These are phyloP conservation scores for Leccinum subtestaceum DNA, from an alignment of 768 basidiomycete species.

Conservation along the genomic window DNA sequence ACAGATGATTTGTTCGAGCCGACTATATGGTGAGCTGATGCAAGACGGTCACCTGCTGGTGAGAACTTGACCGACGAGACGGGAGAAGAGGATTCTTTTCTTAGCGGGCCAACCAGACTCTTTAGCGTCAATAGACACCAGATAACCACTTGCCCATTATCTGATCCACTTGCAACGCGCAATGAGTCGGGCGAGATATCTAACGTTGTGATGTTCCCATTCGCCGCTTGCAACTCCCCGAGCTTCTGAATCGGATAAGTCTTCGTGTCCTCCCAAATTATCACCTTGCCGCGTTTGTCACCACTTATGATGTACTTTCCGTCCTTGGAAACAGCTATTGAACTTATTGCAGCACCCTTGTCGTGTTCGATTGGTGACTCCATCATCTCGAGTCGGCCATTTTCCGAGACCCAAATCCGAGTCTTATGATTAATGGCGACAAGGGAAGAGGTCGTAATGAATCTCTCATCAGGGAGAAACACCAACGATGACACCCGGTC, in stretches of 20 bases:
- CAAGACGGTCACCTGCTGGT: conserved; percentile 10
- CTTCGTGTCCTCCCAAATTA: conserved; percentile 5
- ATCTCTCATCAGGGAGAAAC: conserved; percentile 1
- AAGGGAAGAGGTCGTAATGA: not conserved
- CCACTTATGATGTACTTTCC: conserved; percentile 13
- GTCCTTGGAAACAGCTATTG: conserved; percentile 5
- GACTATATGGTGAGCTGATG: not conserved
- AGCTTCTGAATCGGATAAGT: not conserved
- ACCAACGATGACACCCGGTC: not conserved
- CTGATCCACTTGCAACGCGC: conserved; percentile 3
- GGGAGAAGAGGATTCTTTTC: not conserved
- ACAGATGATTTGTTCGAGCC: not conserved
- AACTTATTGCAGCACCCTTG: not conserved
- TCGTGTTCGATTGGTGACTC: not conserved
- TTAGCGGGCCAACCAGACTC: conserved; percentile 2
- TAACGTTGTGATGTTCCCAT: conserved; percentile 4
- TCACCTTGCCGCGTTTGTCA: conserved; percentile 3
- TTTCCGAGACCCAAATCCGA: not conserved
- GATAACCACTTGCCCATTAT: conserved; percentile 2
- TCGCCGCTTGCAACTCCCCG: not conserved
- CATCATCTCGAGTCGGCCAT: not conserved
- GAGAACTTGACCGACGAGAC: conserved; percentile 20
- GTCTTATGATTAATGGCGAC: not conserved
- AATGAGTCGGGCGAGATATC: conserved; percentile 9
- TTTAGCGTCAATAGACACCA: conserved; percentile 1